Evolutionary conservation across 257 asterid genomes (phyloP).

Genomic region (Cordia subcordata): DNA sequence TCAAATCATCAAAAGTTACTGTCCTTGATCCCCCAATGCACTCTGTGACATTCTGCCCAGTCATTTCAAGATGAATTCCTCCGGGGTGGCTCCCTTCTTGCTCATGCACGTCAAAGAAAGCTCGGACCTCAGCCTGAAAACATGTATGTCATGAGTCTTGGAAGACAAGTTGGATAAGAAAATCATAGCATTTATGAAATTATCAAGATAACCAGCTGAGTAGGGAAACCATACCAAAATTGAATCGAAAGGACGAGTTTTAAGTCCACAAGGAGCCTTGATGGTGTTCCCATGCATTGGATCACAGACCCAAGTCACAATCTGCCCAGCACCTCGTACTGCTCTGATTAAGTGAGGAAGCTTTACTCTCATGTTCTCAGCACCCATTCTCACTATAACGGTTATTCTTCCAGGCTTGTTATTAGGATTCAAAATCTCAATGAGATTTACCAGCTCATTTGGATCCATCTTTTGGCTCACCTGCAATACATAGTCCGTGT

Average conservation of each 20-base stretch:
- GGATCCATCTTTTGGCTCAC: conserved; percentile 95
- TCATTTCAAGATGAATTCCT: conserved; percentile 83
- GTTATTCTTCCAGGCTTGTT: conserved; percentile 87
- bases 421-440: conserved; percentile 59
- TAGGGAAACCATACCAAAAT: conserved; percentile 51
- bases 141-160: background rate
- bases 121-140: conserved; percentile 65
- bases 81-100: conserved; percentile 90
- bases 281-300: conserved; percentile 92
- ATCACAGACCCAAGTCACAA: conserved; percentile 87
- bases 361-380: conserved; percentile 86
- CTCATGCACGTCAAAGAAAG: conserved; percentile 91
- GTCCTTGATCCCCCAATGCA: conserved; percentile 86
- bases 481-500: conserved; percentile 32
- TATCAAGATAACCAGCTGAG: conserved; percentile 8
- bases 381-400: conserved; percentile 78
- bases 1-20: conserved; percentile 60
- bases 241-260: conserved; percentile 81
- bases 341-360: conserved; percentile 80
- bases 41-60: conserved; percentile 83
- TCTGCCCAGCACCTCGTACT: conserved; percentile 73
- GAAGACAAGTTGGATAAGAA: background rate
- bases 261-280: conserved; percentile 85
- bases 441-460: conserved; percentile 57
- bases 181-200: conserved; percentile 1